Evolutionary conservation across 169 alveolate species (phyloP).

Genomic region (Babesia ovata): DNA sequence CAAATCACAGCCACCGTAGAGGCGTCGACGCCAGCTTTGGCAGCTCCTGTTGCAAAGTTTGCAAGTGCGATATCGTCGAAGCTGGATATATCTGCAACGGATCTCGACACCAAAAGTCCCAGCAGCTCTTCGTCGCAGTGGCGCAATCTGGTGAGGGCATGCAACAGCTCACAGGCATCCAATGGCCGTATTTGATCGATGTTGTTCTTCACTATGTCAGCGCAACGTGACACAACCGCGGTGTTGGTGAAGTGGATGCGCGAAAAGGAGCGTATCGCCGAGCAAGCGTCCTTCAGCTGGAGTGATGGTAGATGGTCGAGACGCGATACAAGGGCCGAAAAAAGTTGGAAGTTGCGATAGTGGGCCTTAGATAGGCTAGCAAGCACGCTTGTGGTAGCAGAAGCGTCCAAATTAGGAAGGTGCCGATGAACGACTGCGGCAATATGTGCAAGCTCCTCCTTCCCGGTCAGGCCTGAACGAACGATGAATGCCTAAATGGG

Average conservation of each 20-base stretch:
- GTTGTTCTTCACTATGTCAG: slow-evolving; percentile 12
- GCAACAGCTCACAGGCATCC: slow-evolving; percentile 27
- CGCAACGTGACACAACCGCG: neutral
- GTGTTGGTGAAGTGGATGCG: slow-evolving; percentile 15
- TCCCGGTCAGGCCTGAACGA: slow-evolving; percentile 17
- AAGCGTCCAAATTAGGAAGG: slow-evolving; percentile 1
- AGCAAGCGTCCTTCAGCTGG: slow-evolving; percentile 18
- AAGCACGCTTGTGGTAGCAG: slow-evolving; percentile 11
- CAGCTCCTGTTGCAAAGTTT: slow-evolving; percentile 34
- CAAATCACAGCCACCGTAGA: slow-evolving; percentile 1
- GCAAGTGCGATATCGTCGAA: slow-evolving; percentile 37
- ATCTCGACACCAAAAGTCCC: slow-evolving; percentile 15
- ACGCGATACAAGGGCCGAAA: slow-evolving; percentile 30
- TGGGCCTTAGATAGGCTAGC: slow-evolving; percentile 12
- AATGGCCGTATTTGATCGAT: slow-evolving; percentile 29
- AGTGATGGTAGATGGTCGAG: slow-evolving; percentile 8
- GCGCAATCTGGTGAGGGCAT: slow-evolving; percentile 51
- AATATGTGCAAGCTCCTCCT: slow-evolving; percentile 28
- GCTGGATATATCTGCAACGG: neutral
- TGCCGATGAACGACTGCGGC: slow-evolving; percentile 23
- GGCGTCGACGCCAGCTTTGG: slow-evolving; percentile 13
- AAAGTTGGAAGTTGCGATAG: slow-evolving; percentile 55
- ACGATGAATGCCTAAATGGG: neutral
- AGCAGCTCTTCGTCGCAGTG: slow-evolving; percentile 29
- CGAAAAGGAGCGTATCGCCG: slow-evolving; percentile 10